Conservation (phyloP, 2,329 filamentous ascomycete species). For the Spiromastix sp. region DNA sequence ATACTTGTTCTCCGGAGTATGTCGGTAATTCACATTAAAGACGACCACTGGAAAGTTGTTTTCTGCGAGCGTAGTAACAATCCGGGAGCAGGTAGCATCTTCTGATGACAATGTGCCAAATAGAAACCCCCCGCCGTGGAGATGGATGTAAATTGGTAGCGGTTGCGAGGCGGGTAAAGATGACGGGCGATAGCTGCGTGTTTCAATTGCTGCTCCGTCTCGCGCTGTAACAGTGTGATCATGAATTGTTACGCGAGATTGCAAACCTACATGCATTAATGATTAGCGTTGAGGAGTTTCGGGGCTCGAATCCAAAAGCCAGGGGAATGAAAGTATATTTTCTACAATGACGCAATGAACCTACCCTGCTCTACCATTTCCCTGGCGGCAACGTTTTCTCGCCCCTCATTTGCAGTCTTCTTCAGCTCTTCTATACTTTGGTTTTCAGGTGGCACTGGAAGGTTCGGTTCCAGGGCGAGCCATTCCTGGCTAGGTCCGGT, state of each 20-base stretch:
- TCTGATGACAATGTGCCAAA: slow-evolving; percentile 46
- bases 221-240: slow-evolving; percentile 34
- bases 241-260: slow-evolving; percentile 20
- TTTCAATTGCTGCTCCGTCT: slow-evolving; percentile 36
- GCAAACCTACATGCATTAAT: slow-evolving; percentile 7
- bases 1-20: slow-evolving; percentile 45
- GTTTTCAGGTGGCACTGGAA: slow-evolving; percentile 17
- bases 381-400: slow-evolving; percentile 23
- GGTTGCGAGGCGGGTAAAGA: slow-evolving; percentile 19
- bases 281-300: too few relatives aligned
- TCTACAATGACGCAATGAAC: too few relatives aligned
- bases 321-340: too few relatives aligned
- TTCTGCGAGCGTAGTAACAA: slow-evolving; percentile 29
- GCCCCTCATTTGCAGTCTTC: slow-evolving; percentile 19
- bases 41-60: slow-evolving; percentile 31
- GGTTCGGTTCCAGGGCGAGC: slow-evolving; percentile 27
- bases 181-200: slow-evolving; percentile 37
- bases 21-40: slow-evolving; percentile 48
- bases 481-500: slow-evolving; percentile 35
- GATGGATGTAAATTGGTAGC: slow-evolving; percentile 42
- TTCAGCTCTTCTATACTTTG: slow-evolving; percentile 18
- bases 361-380: slow-evolving; percentile 21
- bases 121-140: slow-evolving; percentile 48
- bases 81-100: slow-evolving; percentile 41
- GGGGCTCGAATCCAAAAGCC: too few relatives aligned